A percentile compares a stretch with the other conserved stretches of the same genome.
phyloP scores from a whole-genome alignment of 129 eudicot genomes.

The Helichrysum umbraculigerum region DNA sequence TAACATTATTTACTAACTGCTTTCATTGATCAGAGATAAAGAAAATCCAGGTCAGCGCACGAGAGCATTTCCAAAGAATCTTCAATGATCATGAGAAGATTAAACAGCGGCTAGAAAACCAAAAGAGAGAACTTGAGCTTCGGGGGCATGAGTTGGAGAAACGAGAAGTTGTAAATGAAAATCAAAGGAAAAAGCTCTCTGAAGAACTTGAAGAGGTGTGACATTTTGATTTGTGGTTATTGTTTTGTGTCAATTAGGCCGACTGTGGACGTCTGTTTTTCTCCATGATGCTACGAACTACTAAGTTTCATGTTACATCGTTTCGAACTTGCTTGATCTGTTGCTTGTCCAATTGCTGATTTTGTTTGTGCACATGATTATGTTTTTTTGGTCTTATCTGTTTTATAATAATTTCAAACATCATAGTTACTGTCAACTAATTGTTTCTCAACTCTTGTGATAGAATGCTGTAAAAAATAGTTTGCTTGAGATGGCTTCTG shows the following conservation, averaged over 20 bases:
- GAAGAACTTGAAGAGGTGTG: constrained; percentile 82
- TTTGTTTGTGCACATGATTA: too few species aligned
- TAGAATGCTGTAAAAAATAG: constrained; percentile 72
- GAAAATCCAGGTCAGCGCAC: constrained; percentile 62
- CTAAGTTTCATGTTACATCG: too few species aligned
- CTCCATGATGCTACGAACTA: too few species aligned
- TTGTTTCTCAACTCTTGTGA: background rate
- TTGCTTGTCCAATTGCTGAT: too few species aligned
- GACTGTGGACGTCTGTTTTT: too few species aligned
- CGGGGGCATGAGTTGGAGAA: constrained; percentile 64
- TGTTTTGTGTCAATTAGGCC: too few species aligned
- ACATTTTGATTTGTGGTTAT: background rate
- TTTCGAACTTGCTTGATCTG: too few species aligned
- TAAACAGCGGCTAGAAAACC: constrained; percentile 56
- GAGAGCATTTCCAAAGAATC: constrained; percentile 73
- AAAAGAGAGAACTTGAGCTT: constrained; percentile 64
- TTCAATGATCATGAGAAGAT: constrained; percentile 72
- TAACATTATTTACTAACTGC: background rate
- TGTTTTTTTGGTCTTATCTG: background rate
- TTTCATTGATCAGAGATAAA: constrained; percentile 48
- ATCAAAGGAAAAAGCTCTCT: constrained; percentile 57
- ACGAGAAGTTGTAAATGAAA: constrained; percentile 77
- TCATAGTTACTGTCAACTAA: background rate
- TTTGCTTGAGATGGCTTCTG: constrained; percentile 36
- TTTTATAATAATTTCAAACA: background rate